Percentiles rank a stretch among this genome's conserved stretches.
These are phyloP conservation scores for Pinus albicaulis DNA, from an alignment of 75 land plant genomes.

Conservation along the genomic window DNA sequence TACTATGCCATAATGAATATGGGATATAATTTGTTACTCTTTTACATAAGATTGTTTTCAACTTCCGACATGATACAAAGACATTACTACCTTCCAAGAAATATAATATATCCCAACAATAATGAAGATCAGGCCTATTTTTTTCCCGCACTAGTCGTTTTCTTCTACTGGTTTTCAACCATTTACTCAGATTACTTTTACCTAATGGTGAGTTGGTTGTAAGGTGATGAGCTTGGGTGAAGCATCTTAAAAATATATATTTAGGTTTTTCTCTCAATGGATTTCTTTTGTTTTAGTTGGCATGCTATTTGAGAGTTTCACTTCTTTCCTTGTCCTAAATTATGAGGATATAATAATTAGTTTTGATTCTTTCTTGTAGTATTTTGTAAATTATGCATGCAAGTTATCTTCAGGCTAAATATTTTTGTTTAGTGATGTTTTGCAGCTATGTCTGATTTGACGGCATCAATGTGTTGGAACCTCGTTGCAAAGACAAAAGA, in stretches of 20 bases:
- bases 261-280: not conserved
- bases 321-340: not conserved
- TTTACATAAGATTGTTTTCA: no score
- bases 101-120: no score
- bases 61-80: no score
- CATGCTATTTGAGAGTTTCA: not conserved
- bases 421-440: not conserved
- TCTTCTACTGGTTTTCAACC: not conserved
- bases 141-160: not conserved
- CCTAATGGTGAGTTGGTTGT: not conserved
- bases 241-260: not conserved
- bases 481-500: slow-evolving; percentile 42
- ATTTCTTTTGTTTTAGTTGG: no score
- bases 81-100: no score
- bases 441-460: slow-evolving; percentile 49
- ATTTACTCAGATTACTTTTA: not conserved
- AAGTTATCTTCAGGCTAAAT: not conserved
- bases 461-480: slow-evolving; percentile 67
- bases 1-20: no score
- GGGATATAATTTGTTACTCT: no score
- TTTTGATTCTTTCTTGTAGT: not conserved
- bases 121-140: not conserved
- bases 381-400: not conserved
- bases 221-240: not conserved
- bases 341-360: not conserved